Conservation (phyloP, 1,284 basidiomycete genomes). For the Trametes polyzona region DNA sequence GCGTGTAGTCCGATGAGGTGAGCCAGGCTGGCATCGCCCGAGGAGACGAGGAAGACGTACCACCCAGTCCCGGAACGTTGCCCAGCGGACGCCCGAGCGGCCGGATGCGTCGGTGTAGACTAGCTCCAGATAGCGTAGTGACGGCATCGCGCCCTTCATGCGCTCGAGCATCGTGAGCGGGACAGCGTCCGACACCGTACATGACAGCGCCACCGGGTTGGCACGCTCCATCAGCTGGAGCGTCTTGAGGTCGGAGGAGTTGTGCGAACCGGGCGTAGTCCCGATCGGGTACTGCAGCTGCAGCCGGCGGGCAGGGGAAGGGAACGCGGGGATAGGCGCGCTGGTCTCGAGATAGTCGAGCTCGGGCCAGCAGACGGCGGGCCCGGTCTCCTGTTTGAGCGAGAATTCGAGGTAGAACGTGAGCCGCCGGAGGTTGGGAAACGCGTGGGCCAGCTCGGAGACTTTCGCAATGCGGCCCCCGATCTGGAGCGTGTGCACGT, state of each 20-base stretch:
- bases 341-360: constrained; percentile 30
- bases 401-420: constrained; percentile 31
- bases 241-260: constrained; percentile 24
- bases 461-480: constrained; percentile 29
- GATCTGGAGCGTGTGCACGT: constrained; percentile 28
- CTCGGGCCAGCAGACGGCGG: constrained; percentile 25
- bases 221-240: constrained; percentile 26
- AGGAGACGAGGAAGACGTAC: constrained; percentile 15
- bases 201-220: constrained; percentile 26
- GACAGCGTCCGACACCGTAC: constrained; percentile 19
- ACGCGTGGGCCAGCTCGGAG: constrained; percentile 26
- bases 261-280: constrained; percentile 12
- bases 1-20: neutral
- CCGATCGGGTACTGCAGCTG: constrained; percentile 28
- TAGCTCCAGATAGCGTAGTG: constrained; percentile 26
- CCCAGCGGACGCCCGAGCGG: constrained; percentile 9
- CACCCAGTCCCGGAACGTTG: constrained; percentile 21
- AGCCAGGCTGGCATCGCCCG: constrained; percentile 8
- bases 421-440: constrained; percentile 29
- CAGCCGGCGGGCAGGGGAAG: constrained; percentile 27
- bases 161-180: constrained; percentile 20
- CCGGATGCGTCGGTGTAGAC: constrained; percentile 18
- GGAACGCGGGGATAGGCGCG: constrained; percentile 27
- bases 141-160: constrained; percentile 23
- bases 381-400: constrained; percentile 27